Percentiles rank a stretch among this genome's conserved stretches.
These are phyloP conservation scores for Zymoseptoria brevis DNA, from an alignment of 2,329 filamentous ascomycete genomes.

Conservation along the genomic window DNA sequence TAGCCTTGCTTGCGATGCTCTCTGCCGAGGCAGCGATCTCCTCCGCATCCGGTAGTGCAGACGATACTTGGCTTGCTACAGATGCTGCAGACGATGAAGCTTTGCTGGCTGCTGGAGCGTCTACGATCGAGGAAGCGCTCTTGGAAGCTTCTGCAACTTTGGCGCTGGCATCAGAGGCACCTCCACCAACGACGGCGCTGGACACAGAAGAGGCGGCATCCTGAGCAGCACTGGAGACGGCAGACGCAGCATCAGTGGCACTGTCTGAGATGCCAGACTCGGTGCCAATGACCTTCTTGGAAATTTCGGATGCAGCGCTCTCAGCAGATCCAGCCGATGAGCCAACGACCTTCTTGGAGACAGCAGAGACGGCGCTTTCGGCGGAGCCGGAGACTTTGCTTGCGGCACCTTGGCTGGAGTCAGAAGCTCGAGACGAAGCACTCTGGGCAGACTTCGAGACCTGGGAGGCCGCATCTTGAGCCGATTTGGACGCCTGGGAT, in stretches of 20 bases:
- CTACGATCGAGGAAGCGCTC: slow-evolving; percentile 7
- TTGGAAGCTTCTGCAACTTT: slow-evolving; percentile 4
- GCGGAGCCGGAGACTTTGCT: slow-evolving; percentile 5
- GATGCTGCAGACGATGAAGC: slow-evolving; percentile 20
- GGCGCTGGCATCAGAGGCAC: slow-evolving; percentile 1
- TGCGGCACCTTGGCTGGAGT: slow-evolving; percentile 15
- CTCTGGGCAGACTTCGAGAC: slow-evolving; percentile 6
- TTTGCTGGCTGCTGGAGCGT: slow-evolving; percentile 10
- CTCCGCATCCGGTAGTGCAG: slow-evolving; percentile 19
- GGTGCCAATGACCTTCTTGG: slow-evolving; percentile 19
- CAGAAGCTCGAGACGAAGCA: slow-evolving; percentile 8
- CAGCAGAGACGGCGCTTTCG: slow-evolving; percentile 19
- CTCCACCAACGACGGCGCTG: slow-evolving; percentile 8
- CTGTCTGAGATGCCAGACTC: slow-evolving; percentile 21
- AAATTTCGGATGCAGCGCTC: slow-evolving; percentile 19
- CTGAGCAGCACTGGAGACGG: slow-evolving; percentile 8
- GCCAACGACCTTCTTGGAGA: slow-evolving; percentile 20
- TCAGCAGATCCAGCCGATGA: slow-evolving; percentile 12
- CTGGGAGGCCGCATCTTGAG: neutral
- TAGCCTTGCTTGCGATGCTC: slow-evolving; percentile 8
- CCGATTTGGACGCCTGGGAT: slow-evolving; percentile 4
- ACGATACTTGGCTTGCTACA: slow-evolving; percentile 23
- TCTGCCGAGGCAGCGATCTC: slow-evolving; percentile 11
- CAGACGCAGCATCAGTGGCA: slow-evolving; percentile 26
- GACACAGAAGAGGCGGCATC: slow-evolving; percentile 11